Percentiles rank a stretch among this genome's conserved stretches.
Conservation (phyloP, 495 filamentous ascomycete species). For the Daldinia decipiens region DNA sequence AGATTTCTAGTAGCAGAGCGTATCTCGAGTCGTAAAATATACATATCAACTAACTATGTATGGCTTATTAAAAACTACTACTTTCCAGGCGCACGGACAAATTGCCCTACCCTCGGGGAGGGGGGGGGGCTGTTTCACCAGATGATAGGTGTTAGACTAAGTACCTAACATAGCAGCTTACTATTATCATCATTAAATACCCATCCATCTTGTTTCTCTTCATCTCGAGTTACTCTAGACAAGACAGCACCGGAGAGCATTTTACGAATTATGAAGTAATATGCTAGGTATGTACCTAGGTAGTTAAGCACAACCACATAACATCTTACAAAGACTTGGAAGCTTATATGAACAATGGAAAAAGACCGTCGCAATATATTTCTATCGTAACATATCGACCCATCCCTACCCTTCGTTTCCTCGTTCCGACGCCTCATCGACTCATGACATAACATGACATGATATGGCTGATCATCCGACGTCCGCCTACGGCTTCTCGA, state of each 20-base stretch:
- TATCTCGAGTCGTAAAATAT: no score
- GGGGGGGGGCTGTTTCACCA: no score
- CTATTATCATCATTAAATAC: no score
- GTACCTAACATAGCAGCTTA: no score
- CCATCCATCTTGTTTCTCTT: no score
- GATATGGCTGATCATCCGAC: neutral
- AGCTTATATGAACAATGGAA: conserved; percentile 5
- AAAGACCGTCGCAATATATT: conserved; percentile 26
- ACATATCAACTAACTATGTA: no score
- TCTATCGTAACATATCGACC: conserved; percentile 23
- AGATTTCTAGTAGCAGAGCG: no score
- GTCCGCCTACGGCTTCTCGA: neutral
- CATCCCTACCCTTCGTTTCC: neutral
- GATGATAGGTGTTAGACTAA: no score
- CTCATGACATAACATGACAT: neutral
- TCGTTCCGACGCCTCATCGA: neutral
- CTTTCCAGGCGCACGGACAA: no score
- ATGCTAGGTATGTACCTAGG: no score
- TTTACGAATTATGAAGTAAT: neutral
- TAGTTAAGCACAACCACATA: neutral
- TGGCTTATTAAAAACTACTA: no score
- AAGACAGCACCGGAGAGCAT: neutral
- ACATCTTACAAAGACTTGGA: neutral
- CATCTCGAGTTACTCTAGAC: neutral
- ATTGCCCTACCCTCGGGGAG: no score